A percentile compares a stretch with the other conserved stretches of the same genome.
Evolutionary conservation across 1,284 basidiomycete genomes (phyloP).

Genomic region (Cryptococcus amylolentus): DNA sequence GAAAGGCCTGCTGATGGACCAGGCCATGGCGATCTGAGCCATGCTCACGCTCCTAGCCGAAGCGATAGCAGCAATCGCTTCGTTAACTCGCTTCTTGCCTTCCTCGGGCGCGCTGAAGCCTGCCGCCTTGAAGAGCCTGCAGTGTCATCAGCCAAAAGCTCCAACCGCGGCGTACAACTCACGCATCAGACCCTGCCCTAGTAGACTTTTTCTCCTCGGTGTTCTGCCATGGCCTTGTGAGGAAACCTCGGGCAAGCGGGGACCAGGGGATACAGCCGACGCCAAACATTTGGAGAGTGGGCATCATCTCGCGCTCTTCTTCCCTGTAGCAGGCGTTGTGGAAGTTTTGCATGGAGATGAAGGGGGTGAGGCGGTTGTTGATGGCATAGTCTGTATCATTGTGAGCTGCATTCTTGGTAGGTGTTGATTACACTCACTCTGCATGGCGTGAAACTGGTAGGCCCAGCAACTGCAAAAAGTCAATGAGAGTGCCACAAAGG

Average conservation of each 20-base stretch:
- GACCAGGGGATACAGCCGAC: constrained; percentile 33
- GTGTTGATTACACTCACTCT: constrained; percentile 27
- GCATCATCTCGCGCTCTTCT: constrained; percentile 64
- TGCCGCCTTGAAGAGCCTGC: constrained; percentile 13
- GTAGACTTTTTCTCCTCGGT: constrained; percentile 10
- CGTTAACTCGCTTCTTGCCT: constrained; percentile 6
- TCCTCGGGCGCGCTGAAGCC: constrained; percentile 5
- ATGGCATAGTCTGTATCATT: constrained; percentile 32
- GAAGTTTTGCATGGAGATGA: constrained; percentile 64
- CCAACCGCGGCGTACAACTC: neutral
- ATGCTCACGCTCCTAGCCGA: constrained; percentile 55
- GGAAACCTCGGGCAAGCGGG: constrained; percentile 24
- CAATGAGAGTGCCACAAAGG: neutral
- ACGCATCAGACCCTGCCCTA: constrained; percentile 22
- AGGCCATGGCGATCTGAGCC: constrained; percentile 52
- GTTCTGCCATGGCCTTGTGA: constrained; percentile 23
- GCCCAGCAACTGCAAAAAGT: constrained; percentile 36
- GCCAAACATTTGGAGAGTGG: constrained; percentile 39
- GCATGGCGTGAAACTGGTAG: constrained; percentile 50
- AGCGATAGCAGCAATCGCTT: constrained; percentile 53
- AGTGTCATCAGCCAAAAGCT: neutral
- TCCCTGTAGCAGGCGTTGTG: constrained; percentile 56
- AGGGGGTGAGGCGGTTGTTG: constrained; percentile 57
- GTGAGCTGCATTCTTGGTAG: neutral
- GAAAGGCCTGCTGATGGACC: constrained; percentile 15